phyloP scores from a whole-genome alignment of 2,329 filamentous ascomycete species.

The Ascochyta koolunga region DNA sequence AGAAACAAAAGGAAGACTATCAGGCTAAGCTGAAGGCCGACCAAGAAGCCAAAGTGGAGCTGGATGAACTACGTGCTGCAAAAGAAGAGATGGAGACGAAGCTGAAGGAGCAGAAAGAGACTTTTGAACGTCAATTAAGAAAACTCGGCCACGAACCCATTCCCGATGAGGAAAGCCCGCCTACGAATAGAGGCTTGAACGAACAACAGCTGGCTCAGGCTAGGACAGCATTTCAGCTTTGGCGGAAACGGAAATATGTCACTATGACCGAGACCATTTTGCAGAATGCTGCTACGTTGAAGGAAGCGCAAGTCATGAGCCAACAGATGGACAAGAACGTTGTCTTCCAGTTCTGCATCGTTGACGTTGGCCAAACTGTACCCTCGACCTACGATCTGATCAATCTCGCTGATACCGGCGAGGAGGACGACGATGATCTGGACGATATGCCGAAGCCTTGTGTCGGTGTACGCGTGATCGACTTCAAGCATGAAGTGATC shows the following conservation, averaged over 20 bases:
- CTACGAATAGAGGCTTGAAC: conserved; percentile 52
- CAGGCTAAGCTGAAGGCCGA: conserved; percentile 77
- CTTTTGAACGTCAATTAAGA: conserved; percentile 83
- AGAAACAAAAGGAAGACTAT: conserved; percentile 83
- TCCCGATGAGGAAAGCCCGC: conserved; percentile 48
- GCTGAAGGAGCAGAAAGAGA: conserved; percentile 79
- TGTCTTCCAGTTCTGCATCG: conserved; percentile 91
- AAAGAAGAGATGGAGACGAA: conserved; percentile 91
- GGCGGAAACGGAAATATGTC: conserved; percentile 86
- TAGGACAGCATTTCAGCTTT: conserved; percentile 70
- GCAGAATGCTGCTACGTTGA: conserved; percentile 84
- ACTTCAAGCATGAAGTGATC: conserved; percentile 84
- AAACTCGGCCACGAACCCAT: conserved; percentile 62
- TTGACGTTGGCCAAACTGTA: conserved; percentile 85
- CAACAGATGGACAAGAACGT: conserved; percentile 93
- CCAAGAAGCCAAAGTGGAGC: conserved; percentile 75
- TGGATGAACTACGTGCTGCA: conserved; percentile 77
- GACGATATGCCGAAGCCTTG: conserved; percentile 87
- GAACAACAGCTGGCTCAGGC: conserved; percentile 75
- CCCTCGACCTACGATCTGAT: conserved; percentile 97
- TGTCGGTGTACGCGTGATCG: conserved; percentile 85
- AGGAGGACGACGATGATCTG: conserved; percentile 84
- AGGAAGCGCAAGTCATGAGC: conserved; percentile 98
- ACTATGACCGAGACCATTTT: conserved; percentile 92
- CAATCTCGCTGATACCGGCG: conserved; percentile 83